Evolutionary conservation across 2,329 filamentous ascomycete genomes (phyloP).

Genomic region (Lachnellula suecica): DNA sequence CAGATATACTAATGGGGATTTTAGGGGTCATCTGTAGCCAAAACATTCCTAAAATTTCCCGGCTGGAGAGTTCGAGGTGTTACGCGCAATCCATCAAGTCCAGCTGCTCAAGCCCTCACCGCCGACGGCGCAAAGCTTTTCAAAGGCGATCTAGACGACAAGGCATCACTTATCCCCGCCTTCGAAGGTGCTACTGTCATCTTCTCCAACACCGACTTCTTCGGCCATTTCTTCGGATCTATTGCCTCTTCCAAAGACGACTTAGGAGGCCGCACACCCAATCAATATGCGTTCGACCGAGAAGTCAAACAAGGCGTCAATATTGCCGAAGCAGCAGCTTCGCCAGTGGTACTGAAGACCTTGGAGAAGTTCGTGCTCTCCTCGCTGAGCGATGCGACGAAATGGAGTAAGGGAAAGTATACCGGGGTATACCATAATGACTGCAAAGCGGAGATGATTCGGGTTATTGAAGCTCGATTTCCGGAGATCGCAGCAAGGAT

Average conservation of each 20-base stretch:
- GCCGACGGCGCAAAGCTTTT: constrained; percentile 41
- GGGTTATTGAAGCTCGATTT: constrained; percentile 27
- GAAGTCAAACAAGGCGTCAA: constrained; percentile 36
- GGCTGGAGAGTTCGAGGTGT: constrained; percentile 10
- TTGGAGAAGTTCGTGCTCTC: constrained; percentile 41
- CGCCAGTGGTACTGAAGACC: constrained; percentile 32
- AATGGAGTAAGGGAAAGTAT: constrained; percentile 38
- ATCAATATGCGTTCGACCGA: constrained; percentile 42
- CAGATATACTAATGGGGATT: neutral
- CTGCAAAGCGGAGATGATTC: constrained; percentile 32
- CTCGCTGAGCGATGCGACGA: constrained; percentile 34
- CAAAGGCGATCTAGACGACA: constrained; percentile 40
- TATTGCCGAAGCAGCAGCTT: constrained; percentile 34
- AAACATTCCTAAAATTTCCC: constrained; percentile 3
- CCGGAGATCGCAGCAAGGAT: constrained; percentile 29
- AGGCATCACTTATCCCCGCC: constrained; percentile 36
- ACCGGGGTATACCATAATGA: constrained; percentile 39
- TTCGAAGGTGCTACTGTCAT: constrained; percentile 47
- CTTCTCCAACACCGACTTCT: constrained; percentile 56
- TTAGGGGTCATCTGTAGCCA: constrained; percentile 5
- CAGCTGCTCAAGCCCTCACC: constrained; percentile 34
- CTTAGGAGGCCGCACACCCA: neutral
- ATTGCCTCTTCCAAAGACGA: neutral
- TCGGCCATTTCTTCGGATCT: neutral
- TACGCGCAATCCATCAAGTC: constrained; percentile 9